Base-by-base conservation (phyloP, 2,329 filamentous ascomycete genomes). In the Botrytis fragariae region DNA sequence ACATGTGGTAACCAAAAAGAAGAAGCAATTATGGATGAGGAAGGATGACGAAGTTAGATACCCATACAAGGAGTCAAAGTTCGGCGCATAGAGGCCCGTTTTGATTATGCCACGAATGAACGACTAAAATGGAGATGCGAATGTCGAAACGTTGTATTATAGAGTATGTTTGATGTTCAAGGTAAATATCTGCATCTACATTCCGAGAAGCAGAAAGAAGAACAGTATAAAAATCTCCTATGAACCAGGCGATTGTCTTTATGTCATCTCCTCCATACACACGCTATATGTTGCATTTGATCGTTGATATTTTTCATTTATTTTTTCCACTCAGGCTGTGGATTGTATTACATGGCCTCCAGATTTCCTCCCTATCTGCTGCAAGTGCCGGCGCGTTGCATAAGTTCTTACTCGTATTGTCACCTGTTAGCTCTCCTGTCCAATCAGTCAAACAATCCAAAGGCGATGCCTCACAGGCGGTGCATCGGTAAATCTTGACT, bases 1-100 rank as follows among this genome's bases (percentile, higher is more conserved):
- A 86, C 94, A 99, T 84, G 85, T 89, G 61, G 85, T 87, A 25
- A 97, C 88, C 74, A 98, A 97, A 87, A 97, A 94, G 88, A 93
- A 91, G 87, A 91, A 91, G 81, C 94, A 94, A 86, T 89, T 98
- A 77, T 97, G 92, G 89, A 85, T 93, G 80, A 89, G 93, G 80
- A 97, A 96, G 86, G 93, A 94, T 81, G 92, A 95, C 81, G 87
- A 90, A 71, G 85, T 95, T 32, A 86, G 84, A 74, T 91, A 90
- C 73, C 89, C 89, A 1, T 91, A 85, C 77, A 89, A 88, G 82
- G 79, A 86, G 77, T 82, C 80, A 32, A 84, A 81, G 57, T 81
- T 78, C 72, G 76, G 79, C 12, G 76, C 75, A 60, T 72, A 72
- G 63, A 69, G 44, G 25, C 29, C 18, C 22, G 60, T 51, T 22